These are phyloP conservation scores for Sapria himalayana DNA, from an alignment of 345 rosid genomes.

Conservation along the genomic window DNA sequence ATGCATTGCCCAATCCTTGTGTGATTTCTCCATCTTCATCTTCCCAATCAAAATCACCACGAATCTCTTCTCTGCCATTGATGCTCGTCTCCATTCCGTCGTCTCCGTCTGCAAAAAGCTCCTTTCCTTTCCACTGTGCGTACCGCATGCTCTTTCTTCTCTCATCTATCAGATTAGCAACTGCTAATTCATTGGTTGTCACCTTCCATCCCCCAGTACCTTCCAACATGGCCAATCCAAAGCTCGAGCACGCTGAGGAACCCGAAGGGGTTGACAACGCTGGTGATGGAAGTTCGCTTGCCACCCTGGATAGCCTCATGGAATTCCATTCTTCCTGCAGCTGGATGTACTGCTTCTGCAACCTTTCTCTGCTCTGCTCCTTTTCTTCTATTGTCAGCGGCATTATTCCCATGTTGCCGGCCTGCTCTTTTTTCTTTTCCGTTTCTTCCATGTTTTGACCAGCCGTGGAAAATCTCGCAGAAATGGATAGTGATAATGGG, in stretches of 20 bases:
- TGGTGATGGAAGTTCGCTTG: too few relatives aligned
- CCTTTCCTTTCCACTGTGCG: slow-evolving; percentile 20
- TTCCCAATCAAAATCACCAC: not conserved
- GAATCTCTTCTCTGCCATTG: slow-evolving; percentile 8
- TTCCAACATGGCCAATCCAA: too few relatives aligned
- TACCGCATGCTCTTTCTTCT: slow-evolving; percentile 24
- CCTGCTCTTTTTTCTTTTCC: not conserved
- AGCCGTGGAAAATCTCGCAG: too few relatives aligned
- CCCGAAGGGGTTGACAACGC: too few relatives aligned
- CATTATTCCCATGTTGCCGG: slow-evolving; percentile 16
- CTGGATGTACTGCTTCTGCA: slow-evolving; percentile 11
- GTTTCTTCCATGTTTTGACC: too few relatives aligned
- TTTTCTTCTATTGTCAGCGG: slow-evolving; percentile 3
- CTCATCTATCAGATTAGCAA: slow-evolving; percentile 16
- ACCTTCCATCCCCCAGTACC: slow-evolving; percentile 19
- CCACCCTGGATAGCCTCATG: slow-evolving; percentile 12
- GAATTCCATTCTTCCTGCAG: slow-evolving; percentile 23
- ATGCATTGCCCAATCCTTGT: too few relatives aligned
- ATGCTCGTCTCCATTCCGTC: slow-evolving; percentile 3
- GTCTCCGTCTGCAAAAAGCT: slow-evolving; percentile 13
- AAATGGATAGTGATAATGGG: too few relatives aligned
- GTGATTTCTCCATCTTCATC: too few relatives aligned
- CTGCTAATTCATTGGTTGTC: slow-evolving; percentile 18
- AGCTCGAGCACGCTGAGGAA: too few relatives aligned
- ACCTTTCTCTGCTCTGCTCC: slow-evolving; percentile 6